Base-by-base conservation (phyloP, 208 protist genomes). In the Acanthamoeba triangularis region DNA sequence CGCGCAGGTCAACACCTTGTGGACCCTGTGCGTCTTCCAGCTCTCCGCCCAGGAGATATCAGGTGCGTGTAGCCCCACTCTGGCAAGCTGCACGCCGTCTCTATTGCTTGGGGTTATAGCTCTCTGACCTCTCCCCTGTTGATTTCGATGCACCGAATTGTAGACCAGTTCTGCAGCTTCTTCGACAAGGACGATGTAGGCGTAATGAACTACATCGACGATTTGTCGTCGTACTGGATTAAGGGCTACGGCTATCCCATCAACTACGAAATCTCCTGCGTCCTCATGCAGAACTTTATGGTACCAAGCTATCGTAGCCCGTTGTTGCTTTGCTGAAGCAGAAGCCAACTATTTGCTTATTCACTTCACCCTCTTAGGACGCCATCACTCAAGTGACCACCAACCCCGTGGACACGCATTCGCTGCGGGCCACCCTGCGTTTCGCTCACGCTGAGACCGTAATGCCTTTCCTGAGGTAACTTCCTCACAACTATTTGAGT, bases 221-320 rank as follows among this genome's bases (percentile, higher is more conserved):
- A 90, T 37, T 47, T 90, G 20, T 65, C 44, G 10, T 30, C 44
- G 44, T 90, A 90, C 54, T 90, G 82, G 82, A 16, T 30, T n/a
- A 90, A 90, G 82, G 54, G 82, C 54, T 90, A 90, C 54, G 82
- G 82, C n/a, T 90, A 90, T 37, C 82, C 82, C 10, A 54, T 90
- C 54, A 90, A 90, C 54, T 90, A 90, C 33, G 82, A 90, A 37
- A 90, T 90, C 16, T 28, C 82, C 7, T 90, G 82, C 49, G 14
- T 63, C 25, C 82, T 90, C 82, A 90, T 90, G 82, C 82, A 90
- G 25, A 63, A 90, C 82, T 65, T 90, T 54, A 23, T 90, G 54
- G 82, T 65, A 23, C 49, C 41, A 49, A 16, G 18, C 41, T 13
- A 16, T 20, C 82, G 10, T 63, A 35, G 20, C 82, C n/a, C 25